A percentile compares a stretch with the other conserved stretches of the same genome.
These are phyloP conservation scores for Erigeron philadelphicus DNA, from an alignment of 140 eudicot species.

Conservation along the genomic window DNA sequence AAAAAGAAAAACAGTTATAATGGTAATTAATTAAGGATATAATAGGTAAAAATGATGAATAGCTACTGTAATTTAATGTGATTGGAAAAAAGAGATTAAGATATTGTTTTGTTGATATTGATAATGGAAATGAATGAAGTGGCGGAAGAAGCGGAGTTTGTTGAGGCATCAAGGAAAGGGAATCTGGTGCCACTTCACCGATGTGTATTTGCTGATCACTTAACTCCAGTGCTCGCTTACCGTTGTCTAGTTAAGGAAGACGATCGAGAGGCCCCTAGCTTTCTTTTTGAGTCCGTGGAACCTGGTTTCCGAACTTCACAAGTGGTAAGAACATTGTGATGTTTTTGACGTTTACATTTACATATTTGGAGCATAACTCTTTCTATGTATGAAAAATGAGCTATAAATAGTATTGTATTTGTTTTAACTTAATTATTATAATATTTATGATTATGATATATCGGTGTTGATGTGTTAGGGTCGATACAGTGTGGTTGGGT, in stretches of 20 bases:
- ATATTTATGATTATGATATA: not conserved
- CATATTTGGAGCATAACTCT: not conserved
- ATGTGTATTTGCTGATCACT: slow-evolving; percentile 75
- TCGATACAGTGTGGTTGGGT: slow-evolving; percentile 87
- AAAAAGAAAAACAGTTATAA: too few relatives aligned
- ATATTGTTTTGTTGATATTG: slow-evolving; percentile 5
- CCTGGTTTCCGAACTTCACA: slow-evolving; percentile 59
- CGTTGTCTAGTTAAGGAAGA: slow-evolving; percentile 83
- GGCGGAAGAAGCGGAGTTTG: slow-evolving; percentile 51
- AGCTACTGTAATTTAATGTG: not conserved
- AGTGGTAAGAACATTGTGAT: slow-evolving; percentile 51
- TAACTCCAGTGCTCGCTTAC: slow-evolving; percentile 90
- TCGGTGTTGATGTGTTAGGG: slow-evolving; percentile 44
- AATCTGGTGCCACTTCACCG: slow-evolving; percentile 66
- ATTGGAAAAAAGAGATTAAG: slow-evolving; percentile 13
- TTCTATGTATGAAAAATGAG: not conserved
- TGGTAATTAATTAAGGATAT: not conserved
- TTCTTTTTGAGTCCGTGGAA: slow-evolving; percentile 80
- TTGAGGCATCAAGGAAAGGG: slow-evolving; percentile 66
- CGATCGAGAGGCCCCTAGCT: slow-evolving; percentile 82
- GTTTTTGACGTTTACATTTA: not conserved
- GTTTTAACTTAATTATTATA: not conserved
- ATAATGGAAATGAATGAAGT: slow-evolving; percentile 23
- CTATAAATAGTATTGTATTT: not conserved
- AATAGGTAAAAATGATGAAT: not conserved